phyloP scores from a whole-genome alignment of 495 filamentous ascomycete genomes.

The Penicillium lividum region DNA sequence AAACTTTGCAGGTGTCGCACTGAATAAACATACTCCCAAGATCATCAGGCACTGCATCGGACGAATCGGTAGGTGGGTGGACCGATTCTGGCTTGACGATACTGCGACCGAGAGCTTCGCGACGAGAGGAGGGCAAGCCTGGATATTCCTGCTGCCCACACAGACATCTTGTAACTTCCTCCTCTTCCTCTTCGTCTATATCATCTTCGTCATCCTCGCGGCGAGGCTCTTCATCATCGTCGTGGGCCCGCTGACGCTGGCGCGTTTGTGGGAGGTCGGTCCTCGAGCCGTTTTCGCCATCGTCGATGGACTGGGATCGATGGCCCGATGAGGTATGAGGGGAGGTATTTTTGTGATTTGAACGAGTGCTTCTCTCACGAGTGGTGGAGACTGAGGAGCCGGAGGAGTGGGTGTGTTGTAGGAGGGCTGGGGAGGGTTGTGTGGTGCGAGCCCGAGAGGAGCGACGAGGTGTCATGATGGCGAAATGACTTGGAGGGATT shows the following conservation, averaged over 20 bases:
- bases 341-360: constrained; percentile 69
- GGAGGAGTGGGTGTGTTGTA: constrained; percentile 73
- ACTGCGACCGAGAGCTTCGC: constrained; percentile 56
- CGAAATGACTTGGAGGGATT: constrained; percentile 8
- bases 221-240: constrained; percentile 56
- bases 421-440: constrained; percentile 65
- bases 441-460: constrained; percentile 86
- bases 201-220: constrained; percentile 63
- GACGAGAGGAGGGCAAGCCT: constrained; percentile 69
- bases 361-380: constrained; percentile 70
- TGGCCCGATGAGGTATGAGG: constrained; percentile 72
- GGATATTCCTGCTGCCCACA: constrained; percentile 95
- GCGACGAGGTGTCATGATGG: constrained; percentile 73
- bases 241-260: constrained; percentile 68
- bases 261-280: constrained; percentile 69
- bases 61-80: constrained; percentile 34
- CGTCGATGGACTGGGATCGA: constrained; percentile 80
- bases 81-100: constrained; percentile 61
- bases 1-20: constrained; percentile 96
- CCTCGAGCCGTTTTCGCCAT: constrained; percentile 54
- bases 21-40: constrained; percentile 95
- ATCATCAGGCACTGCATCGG: constrained; percentile 70
- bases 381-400: constrained; percentile 70
- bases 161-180: constrained; percentile 91
- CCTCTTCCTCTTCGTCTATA: constrained; percentile 72